phyloP scores from a whole-genome alignment of 345 rosid species.

The Anastatica hierochuntica region DNA sequence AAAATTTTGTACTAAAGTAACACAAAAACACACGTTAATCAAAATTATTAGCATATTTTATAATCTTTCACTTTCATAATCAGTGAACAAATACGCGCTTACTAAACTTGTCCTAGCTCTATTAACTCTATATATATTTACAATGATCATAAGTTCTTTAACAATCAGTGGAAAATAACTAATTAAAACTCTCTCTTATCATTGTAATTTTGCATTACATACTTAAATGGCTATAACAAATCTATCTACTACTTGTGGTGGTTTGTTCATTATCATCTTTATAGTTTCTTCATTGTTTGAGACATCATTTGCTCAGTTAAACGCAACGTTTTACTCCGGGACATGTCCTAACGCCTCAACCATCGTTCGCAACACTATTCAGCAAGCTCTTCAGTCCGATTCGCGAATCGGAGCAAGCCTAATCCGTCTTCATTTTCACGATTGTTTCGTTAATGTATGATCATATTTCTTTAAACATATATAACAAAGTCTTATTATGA shows the following conservation, averaged over 20 bases:
- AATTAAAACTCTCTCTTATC: too few species aligned
- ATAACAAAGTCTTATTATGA: background rate
- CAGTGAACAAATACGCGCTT: conserved; percentile 12
- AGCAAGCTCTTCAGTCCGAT: conserved; percentile 54
- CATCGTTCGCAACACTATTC: conserved; percentile 42
- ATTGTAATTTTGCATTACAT: too few species aligned
- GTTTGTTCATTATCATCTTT: background rate
- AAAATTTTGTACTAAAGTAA: background rate
- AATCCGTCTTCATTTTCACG: conserved; percentile 76
- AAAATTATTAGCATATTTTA: background rate
- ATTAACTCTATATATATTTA: background rate
- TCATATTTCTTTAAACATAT: too few species aligned
- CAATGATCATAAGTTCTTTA: too few species aligned
- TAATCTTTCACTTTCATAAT: conserved; percentile 9
- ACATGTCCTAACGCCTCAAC: conserved; percentile 59
- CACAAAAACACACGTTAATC: conserved; percentile 12
- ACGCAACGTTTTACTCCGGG: conserved; percentile 38
- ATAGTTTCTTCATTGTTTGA: conserved; percentile 8
- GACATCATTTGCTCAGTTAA: conserved; percentile 34
- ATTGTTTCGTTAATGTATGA: conserved; percentile 68
- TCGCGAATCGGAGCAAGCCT: conserved; percentile 65
- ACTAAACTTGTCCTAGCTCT: background rate
- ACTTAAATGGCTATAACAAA: conserved; percentile 8
- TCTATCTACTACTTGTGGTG: background rate
- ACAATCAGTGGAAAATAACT: too few species aligned